Evolutionary conservation across 495 filamentous ascomycete genomes (phyloP).

Genomic region (Glonium stellatum): DNA sequence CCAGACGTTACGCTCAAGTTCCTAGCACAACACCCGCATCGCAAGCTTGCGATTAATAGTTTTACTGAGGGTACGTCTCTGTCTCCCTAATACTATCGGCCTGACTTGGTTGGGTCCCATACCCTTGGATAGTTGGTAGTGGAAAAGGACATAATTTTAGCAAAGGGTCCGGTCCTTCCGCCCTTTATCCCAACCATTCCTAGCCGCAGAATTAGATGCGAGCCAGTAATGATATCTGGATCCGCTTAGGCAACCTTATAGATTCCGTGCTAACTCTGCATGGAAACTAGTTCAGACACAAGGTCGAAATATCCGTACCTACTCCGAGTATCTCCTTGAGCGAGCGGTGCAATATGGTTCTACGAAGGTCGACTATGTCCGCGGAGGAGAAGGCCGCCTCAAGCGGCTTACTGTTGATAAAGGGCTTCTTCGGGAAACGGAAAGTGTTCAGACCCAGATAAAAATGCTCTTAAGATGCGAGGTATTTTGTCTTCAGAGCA

Average conservation of each 20-base stretch:
- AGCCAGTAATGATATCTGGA: not conserved
- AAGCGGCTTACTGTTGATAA: conserved; percentile 88
- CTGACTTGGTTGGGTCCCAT: not conserved
- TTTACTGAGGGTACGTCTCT: conserved; percentile 78
- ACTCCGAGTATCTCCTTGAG: conserved; percentile 77
- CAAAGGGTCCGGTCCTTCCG: too few species aligned
- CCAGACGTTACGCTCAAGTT: conserved; percentile 80
- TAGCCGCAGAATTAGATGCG: not conserved
- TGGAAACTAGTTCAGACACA: conserved; percentile 72
- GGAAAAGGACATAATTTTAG: not conserved
- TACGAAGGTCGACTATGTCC: conserved; percentile 84
- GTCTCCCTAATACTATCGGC: not conserved
- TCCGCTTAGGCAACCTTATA: conserved; percentile 1
- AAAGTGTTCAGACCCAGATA: conserved; percentile 85
- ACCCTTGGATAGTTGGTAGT: not conserved
- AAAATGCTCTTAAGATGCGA: conserved; percentile 80
- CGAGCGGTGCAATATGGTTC: conserved; percentile 75
- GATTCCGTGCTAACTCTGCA: conserved; percentile 17
- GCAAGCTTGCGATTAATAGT: conserved; percentile 76
- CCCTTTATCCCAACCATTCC: not conserved
- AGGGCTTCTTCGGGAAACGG: conserved; percentile 85
- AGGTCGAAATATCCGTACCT: conserved; percentile 88
- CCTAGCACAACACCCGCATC: conserved; percentile 67
- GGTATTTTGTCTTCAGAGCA: conserved; percentile 46
- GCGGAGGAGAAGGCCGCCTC: conserved; percentile 71